Evolutionary conservation across 2,329 filamentous ascomycete species (phyloP).

Genomic region (Diaporthe sp.): DNA sequence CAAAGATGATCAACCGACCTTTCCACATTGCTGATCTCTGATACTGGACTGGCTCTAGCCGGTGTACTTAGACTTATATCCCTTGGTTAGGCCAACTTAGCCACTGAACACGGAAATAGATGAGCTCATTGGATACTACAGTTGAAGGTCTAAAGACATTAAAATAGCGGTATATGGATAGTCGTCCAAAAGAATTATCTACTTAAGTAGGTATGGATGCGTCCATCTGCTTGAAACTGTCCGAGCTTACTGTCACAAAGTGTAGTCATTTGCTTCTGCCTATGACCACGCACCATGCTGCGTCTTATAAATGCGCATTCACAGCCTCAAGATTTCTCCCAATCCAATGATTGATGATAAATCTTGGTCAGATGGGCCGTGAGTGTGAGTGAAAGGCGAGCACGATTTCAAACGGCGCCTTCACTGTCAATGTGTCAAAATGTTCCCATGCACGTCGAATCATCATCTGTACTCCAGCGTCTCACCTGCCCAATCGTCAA

Average conservation of each 20-base stretch:
- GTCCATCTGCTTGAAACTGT: not conserved
- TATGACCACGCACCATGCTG: not conserved
- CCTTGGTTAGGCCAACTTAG: not conserved
- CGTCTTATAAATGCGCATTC: not conserved
- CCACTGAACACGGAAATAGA: not conserved
- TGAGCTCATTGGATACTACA: not conserved
- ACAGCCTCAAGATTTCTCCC: not conserved
- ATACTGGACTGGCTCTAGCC: not conserved
- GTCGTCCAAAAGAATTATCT: too few species aligned
- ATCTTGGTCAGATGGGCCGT: not conserved
- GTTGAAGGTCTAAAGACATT: not conserved
- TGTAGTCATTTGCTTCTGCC: not conserved
- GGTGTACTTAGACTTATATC: not conserved
- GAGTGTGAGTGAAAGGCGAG: not conserved
- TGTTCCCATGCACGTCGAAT: not conserved
- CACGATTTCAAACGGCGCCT: not conserved
- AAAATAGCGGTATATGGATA: not conserved
- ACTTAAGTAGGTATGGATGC: too few species aligned
- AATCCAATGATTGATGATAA: not conserved
- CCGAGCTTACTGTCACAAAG: not conserved
- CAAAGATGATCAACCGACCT: fast-evolving
- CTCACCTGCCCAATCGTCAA: not conserved
- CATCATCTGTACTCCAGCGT: not conserved
- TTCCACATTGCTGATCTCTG: too few species aligned
- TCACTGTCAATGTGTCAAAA: not conserved